A percentile compares a stretch with the other conserved stretches of the same genome.
Evolutionary conservation across 2,329 filamentous ascomycete species (phyloP).

Genomic region (Cordyceps cateniannulata): DNA sequence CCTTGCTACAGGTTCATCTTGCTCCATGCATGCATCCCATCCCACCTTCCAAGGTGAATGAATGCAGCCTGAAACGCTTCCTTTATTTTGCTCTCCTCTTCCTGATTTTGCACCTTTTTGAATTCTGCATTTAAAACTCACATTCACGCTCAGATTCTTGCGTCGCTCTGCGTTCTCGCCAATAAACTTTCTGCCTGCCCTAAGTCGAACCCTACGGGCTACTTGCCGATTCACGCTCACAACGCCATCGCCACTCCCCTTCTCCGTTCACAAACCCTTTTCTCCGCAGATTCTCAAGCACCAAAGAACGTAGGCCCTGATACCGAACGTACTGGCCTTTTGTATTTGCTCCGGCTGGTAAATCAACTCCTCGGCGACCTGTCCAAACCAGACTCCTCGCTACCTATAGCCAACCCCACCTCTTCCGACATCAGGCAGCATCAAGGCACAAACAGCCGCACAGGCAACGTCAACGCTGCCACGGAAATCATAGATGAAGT

Average conservation of each 20-base stretch:
- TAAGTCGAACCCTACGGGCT: not conserved
- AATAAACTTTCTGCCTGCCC: not conserved
- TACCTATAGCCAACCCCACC: slow-evolving; percentile 3
- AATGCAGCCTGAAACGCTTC: slow-evolving; percentile 3
- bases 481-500: not conserved
- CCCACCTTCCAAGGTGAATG: slow-evolving; percentile 9
- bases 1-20: not conserved
- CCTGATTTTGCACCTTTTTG: not conserved
- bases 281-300: not conserved
- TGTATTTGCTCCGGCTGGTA: not conserved
- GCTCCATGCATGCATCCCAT: slow-evolving; percentile 1
- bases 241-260: slow-evolving; percentile 1
- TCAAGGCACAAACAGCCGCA: slow-evolving; percentile 8
- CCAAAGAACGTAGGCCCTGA: not conserved
- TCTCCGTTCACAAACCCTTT: not conserved
- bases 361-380: not conserved
- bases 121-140: not conserved
- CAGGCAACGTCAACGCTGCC: not conserved
- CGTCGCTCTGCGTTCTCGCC: not conserved
- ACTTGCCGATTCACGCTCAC: not conserved
- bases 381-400: not conserved
- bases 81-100: not conserved
- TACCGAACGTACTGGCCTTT: not conserved
- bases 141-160: not conserved
- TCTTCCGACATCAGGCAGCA: slow-evolving; percentile 10